phyloP scores from a whole-genome alignment of 352 stramenopile species.

The Aphanomyces astaci region DNA sequence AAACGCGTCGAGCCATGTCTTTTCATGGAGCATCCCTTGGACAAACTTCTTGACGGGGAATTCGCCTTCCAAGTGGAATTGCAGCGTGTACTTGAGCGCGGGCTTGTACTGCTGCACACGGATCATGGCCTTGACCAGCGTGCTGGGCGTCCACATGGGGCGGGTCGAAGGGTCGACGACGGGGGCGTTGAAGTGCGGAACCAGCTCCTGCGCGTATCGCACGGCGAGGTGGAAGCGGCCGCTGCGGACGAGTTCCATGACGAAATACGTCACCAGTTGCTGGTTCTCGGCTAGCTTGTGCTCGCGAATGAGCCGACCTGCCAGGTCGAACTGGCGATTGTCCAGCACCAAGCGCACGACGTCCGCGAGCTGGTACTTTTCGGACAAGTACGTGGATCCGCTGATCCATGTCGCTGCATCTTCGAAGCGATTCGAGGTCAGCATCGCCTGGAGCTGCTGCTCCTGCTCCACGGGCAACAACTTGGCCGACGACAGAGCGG shows the following conservation, averaged over 20 bases:
- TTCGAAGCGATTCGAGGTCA: constrained; percentile 38
- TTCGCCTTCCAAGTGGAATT: constrained; percentile 64
- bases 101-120: constrained; percentile 57
- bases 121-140: constrained; percentile 79
- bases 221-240: constrained; percentile 62
- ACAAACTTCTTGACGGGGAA: constrained; percentile 61
- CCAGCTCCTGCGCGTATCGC: constrained; percentile 70
- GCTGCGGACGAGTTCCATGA: constrained; percentile 65
- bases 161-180: constrained; percentile 24
- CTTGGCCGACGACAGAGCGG: neutral
- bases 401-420: constrained; percentile 69
- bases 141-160: constrained; percentile 64
- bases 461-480: constrained; percentile 39
- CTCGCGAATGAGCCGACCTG: constrained; percentile 64
- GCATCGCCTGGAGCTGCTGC: constrained; percentile 42
- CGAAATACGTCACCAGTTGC: constrained; percentile 69
- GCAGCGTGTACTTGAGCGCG: constrained; percentile 70
- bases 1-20: constrained; percentile 59
- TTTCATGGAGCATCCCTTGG: constrained; percentile 56
- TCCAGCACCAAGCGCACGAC: constrained; percentile 74
- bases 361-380: constrained; percentile 73
- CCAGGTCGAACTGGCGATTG: constrained; percentile 45
- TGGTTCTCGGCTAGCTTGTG: constrained; percentile 56
- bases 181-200: constrained; percentile 50
- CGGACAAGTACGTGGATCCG: constrained; percentile 33